These are phyloP conservation scores for Fusarium ambrosium DNA, from an alignment of 2,329 filamentous ascomycete genomes.

Conservation along the genomic window DNA sequence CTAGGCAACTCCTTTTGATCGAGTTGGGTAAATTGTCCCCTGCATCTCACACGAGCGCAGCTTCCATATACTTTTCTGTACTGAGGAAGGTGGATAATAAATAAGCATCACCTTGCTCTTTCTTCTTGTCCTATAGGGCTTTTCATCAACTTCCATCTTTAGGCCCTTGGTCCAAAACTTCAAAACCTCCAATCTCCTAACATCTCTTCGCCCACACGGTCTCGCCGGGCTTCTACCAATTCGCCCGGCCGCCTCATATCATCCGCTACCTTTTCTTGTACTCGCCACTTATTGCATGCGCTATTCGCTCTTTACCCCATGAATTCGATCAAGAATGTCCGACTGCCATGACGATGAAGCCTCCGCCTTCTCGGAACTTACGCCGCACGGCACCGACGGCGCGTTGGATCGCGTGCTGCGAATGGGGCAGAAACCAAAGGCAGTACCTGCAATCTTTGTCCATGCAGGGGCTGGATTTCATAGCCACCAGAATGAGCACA, in stretches of 20 bases:
- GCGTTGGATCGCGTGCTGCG: conserved; percentile 57
- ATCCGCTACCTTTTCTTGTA: not conserved
- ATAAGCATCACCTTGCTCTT: not conserved
- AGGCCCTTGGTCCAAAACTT: not conserved
- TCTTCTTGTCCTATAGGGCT: not conserved
- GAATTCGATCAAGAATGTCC: conserved; percentile 50
- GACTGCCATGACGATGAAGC: conserved; percentile 45
- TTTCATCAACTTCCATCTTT: not conserved
- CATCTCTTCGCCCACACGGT: not conserved
- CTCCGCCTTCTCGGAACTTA: conserved; percentile 61
- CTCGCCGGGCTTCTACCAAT: not conserved
- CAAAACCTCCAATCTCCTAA: conserved; percentile 21
- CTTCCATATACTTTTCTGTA: not conserved
- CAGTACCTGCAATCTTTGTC: conserved; percentile 84
- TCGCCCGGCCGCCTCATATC: not conserved
- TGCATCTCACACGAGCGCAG: not conserved
- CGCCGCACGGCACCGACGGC: conserved; percentile 61
- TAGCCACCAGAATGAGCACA: conserved; percentile 84
- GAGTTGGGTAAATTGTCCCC: not conserved
- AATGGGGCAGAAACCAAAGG: conserved; percentile 51
- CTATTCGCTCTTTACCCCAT: conserved; percentile 33
- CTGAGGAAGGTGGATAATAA: not conserved
- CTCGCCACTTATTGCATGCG: not conserved
- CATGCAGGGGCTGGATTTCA: conserved; percentile 97
- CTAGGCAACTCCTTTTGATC: not conserved